phyloP scores from a whole-genome alignment of 768 basidiomycete species.

The Leccinum incarnatum region DNA sequence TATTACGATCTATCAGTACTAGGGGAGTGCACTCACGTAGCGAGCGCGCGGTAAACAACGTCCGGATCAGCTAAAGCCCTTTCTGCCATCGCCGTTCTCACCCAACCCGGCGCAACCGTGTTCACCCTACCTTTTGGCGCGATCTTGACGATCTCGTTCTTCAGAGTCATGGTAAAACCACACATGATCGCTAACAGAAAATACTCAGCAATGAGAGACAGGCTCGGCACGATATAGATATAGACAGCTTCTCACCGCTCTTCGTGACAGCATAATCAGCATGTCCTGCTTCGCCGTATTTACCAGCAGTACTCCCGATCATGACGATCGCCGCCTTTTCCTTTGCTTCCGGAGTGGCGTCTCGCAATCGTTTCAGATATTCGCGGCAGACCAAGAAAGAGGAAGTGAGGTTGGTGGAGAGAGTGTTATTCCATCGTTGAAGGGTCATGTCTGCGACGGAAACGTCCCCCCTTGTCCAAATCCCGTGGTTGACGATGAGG shows the following conservation, averaged over 20 bases:
- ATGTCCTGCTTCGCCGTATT: constrained; percentile 67
- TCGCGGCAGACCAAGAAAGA: constrained; percentile 66
- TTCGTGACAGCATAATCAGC: constrained; percentile 67
- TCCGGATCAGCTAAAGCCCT: constrained; percentile 53
- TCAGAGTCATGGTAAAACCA: constrained; percentile 62
- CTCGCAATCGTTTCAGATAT: constrained; percentile 48
- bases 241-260: constrained; percentile 45
- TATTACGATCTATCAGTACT: not conserved
- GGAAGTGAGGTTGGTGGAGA: constrained; percentile 62
- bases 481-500: constrained; percentile 60
- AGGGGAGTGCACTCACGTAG: constrained; percentile 50
- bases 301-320: constrained; percentile 70
- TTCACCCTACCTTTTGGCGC: constrained; percentile 73
- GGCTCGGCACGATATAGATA: not conserved
- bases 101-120: constrained; percentile 67
- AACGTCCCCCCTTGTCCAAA: constrained; percentile 44
- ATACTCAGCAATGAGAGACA: not conserved
- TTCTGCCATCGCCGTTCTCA: constrained; percentile 61
- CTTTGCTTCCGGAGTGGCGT: constrained; percentile 39
- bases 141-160: constrained; percentile 80
- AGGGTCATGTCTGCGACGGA: constrained; percentile 58
- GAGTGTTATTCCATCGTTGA: constrained; percentile 59
- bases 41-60: constrained; percentile 56
- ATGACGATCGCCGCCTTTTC: constrained; percentile 60
- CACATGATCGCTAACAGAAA: constrained; percentile 62